Percentiles rank a stretch among this genome's conserved stretches.
Evolutionary conservation across 805 yeast genomes (phyloP).

Genomic region (Candida coquimbonensis): DNA sequence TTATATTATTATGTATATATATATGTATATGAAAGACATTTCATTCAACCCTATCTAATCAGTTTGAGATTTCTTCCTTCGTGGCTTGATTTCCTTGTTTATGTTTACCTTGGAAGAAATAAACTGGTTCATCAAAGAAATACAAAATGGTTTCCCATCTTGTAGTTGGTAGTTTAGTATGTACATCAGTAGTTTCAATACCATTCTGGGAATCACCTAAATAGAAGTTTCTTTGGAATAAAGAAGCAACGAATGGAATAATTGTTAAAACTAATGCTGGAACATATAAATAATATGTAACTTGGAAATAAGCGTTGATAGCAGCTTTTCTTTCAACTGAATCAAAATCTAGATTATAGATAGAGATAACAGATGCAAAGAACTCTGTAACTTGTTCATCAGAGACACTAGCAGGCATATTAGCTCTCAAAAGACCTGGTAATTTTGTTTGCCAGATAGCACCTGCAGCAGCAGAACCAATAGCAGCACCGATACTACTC

Average conservation of each 20-base stretch:
- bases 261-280: slow-evolving; percentile 25
- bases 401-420: slow-evolving; percentile 21
- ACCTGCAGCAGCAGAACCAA: slow-evolving; percentile 32
- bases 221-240: slow-evolving; percentile 29
- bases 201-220: slow-evolving; percentile 32
- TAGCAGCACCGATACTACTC: slow-evolving; percentile 29
- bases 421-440: slow-evolving; percentile 24
- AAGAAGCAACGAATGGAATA: slow-evolving; percentile 25
- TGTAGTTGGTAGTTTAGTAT: slow-evolving; percentile 4
- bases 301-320: slow-evolving; percentile 27
- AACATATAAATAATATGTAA: slow-evolving; percentile 23
- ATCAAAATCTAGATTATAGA: slow-evolving; percentile 17
- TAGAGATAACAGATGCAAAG: slow-evolving; percentile 19
- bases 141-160: slow-evolving; percentile 1
- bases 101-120: slow-evolving; percentile 1
- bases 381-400: slow-evolving; percentile 15
- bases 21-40: no score
- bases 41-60: no score
- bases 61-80: no score
- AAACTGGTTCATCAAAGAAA: slow-evolving; percentile 3
- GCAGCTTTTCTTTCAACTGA: slow-evolving; percentile 25
- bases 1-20: no score
- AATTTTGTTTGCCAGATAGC: slow-evolving; percentile 30
- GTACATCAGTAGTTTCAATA: slow-evolving; percentile 22
- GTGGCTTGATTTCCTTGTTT: neutral